phyloP scores from a whole-genome alignment of 2,329 filamentous ascomycete genomes.

The Leptosphaerulina australis region DNA sequence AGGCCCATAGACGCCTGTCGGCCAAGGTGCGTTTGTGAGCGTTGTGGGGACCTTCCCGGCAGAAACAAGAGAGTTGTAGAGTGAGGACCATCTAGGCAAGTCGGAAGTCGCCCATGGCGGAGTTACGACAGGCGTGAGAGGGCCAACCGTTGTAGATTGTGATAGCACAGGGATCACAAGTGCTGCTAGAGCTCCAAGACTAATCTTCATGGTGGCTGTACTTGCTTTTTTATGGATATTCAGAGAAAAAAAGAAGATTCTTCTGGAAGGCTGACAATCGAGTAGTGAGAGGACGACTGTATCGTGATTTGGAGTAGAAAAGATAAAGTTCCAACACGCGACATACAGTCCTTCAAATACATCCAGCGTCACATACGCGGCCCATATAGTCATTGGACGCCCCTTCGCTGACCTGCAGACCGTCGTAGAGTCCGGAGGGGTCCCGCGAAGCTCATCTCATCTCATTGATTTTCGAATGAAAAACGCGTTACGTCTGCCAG shows the following conservation, averaged over 20 bases:
- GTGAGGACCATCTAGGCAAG: conserved; percentile 30
- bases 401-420: conserved; percentile 6
- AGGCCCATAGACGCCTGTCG: conserved; percentile 32
- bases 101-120: conserved; percentile 33
- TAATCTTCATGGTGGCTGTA: conserved; percentile 6
- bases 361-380: conserved; percentile 9
- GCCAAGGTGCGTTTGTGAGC: conserved; percentile 31
- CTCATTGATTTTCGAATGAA: conserved; percentile 2
- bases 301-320: neutral
- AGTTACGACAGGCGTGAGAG: conserved; percentile 4
- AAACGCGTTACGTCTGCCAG: conserved; percentile 7
- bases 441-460: conserved; percentile 21
- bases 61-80: conserved; percentile 36
- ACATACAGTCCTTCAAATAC: conserved; percentile 13
- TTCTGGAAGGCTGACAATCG: too few relatives aligned
- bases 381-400: conserved; percentile 13
- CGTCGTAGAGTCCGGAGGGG: conserved; percentile 20
- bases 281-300: too few relatives aligned
- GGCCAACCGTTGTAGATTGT: conserved; percentile 4
- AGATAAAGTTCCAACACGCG: neutral
- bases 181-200: conserved; percentile 12
- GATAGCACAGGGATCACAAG: conserved; percentile 1
- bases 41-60: conserved; percentile 35
- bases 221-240: neutral
- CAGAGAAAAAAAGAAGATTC: neutral